These are phyloP conservation scores for Gaeumannomyces tritici DNA, from an alignment of 2,329 filamentous ascomycete genomes.

Conservation along the genomic window DNA sequence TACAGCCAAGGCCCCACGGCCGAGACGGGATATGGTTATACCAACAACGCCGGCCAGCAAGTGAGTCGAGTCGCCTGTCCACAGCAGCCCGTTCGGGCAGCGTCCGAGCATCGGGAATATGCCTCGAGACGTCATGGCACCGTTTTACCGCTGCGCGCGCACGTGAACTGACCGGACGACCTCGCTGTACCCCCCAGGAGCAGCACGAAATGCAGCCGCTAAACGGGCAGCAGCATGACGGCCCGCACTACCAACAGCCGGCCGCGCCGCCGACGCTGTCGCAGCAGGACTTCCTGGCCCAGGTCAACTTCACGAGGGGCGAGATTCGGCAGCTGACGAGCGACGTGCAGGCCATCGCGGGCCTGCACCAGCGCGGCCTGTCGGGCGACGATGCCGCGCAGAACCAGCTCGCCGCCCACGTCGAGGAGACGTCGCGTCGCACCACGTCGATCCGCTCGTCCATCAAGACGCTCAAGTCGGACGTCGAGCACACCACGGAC, in stretches of 20 bases:
- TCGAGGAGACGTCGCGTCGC: constrained; percentile 60
- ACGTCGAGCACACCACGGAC: constrained; percentile 54
- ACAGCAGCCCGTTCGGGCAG: background rate
- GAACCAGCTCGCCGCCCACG: constrained; percentile 54
- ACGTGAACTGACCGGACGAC: constrained; percentile 8
- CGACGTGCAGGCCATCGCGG: constrained; percentile 58
- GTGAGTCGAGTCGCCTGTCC: constrained; percentile 22
- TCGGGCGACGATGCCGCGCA: constrained; percentile 51
- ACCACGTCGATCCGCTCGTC: constrained; percentile 71
- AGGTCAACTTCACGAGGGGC: constrained; percentile 56
- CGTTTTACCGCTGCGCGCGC: background rate
- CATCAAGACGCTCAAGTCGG: constrained; percentile 66
- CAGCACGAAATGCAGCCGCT: constrained; percentile 44
- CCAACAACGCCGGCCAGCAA: constrained; percentile 22
- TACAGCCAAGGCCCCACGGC: constrained; percentile 45
- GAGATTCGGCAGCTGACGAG: constrained; percentile 58
- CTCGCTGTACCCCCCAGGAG: constrained; percentile 18
- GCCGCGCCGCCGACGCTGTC: constrained; percentile 32
- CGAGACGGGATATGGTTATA: constrained; percentile 34
- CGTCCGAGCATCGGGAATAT: background rate
- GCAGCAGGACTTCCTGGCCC: constrained; percentile 58
- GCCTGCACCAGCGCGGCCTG: constrained; percentile 63
- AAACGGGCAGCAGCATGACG: constrained; percentile 27
- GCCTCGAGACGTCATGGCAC: background rate
- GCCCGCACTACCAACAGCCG: constrained; percentile 10